Evolutionary conservation across 176 grass and related monocot genomes (phyloP).

Genomic region (Triticum monococcum): DNA sequence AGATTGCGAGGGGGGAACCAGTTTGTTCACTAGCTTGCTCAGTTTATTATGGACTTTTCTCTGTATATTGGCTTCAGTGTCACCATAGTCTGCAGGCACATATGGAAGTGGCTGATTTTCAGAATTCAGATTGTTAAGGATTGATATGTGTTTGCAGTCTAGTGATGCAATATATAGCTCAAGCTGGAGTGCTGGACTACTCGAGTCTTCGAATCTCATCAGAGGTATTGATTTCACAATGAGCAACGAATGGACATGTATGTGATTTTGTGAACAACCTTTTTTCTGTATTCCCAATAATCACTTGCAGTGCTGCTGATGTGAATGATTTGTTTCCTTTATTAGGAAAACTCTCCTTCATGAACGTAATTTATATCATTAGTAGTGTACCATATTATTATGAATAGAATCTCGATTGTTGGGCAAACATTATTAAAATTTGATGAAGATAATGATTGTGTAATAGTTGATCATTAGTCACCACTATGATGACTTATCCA

Average conservation of each 20-base stretch:
- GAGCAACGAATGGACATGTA: conserved; percentile 93
- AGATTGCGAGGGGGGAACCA: too few relatives aligned
- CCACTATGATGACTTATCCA: conserved; percentile 3
- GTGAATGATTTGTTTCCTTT: conserved; percentile 14
- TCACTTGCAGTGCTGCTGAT: conserved; percentile 3
- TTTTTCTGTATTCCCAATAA: not conserved
- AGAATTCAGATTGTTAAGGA: not conserved
- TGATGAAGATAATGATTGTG: conserved; percentile 73
- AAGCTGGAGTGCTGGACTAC: conserved; percentile 48
- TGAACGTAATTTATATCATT: conserved; percentile 70
- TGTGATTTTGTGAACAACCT: not conserved
- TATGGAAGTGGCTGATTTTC: not conserved
- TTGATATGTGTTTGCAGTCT: conserved; percentile 45
- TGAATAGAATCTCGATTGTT: conserved; percentile 85
- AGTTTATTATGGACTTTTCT: too few relatives aligned
- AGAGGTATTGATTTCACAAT: conserved; percentile 55
- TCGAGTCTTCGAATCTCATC: conserved; percentile 47
- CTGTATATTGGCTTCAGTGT: too few relatives aligned
- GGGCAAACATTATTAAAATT: conserved; percentile 77
- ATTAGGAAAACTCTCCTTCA: conserved; percentile 87
- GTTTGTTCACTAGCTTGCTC: too few relatives aligned
- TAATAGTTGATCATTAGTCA: not conserved
- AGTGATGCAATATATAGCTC: conserved; percentile 64
- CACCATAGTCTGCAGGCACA: not conserved
- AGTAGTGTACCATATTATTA: conserved; percentile 69